Conservation (phyloP, 2,329 filamentous ascomycete genomes). For the Chaetomiaceae sp. region DNA sequence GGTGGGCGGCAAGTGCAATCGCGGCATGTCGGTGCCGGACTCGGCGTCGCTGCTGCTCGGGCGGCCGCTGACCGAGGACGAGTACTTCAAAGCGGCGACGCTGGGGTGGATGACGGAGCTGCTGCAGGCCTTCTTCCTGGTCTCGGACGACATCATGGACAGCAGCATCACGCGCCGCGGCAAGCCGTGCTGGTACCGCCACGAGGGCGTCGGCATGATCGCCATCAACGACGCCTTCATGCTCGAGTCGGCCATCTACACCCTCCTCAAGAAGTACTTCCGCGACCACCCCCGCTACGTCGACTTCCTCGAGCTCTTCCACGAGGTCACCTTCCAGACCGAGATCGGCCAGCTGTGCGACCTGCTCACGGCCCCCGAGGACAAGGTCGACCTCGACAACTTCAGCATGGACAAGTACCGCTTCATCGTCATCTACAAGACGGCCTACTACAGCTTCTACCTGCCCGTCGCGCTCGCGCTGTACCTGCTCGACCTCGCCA, state of each 20-base stretch:
- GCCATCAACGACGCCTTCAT: slow-evolving; percentile 99
- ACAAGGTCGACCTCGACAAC: slow-evolving; percentile 86
- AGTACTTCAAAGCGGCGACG: slow-evolving; percentile 84
- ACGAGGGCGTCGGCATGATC: slow-evolving; percentile 84
- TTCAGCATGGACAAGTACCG: slow-evolving; percentile 93
- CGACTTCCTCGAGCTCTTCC: slow-evolving; percentile 92
- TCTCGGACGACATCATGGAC: slow-evolving; percentile 99
- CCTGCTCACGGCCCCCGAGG: slow-evolving; percentile 91
- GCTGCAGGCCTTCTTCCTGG: slow-evolving; percentile 97
- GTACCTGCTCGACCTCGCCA: slow-evolving; percentile 78
- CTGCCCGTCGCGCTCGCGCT: slow-evolving; percentile 90
- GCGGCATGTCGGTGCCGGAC: slow-evolving; percentile 96
- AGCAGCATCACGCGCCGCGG: slow-evolving; percentile 89
- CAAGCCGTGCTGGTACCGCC: slow-evolving; percentile 93
- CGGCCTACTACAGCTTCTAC: slow-evolving; percentile 98
- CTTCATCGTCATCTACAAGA: slow-evolving; percentile 99
- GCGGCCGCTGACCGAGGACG: slow-evolving; percentile 66
- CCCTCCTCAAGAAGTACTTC: slow-evolving; percentile 91
- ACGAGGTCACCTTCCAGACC: slow-evolving; percentile 89
- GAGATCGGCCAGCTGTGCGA: slow-evolving; percentile 95
- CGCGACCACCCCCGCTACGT: slow-evolving; percentile 80
- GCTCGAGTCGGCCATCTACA: slow-evolving; percentile 87
- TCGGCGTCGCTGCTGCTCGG: slow-evolving; percentile 74
- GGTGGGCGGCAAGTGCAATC: slow-evolving; percentile 95
- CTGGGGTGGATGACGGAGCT: slow-evolving; percentile 98